Percentiles rank a stretch among this genome's conserved stretches.
Evolutionary conservation across 805 yeast genomes (phyloP).

Genomic region (Pichia paraexigua): DNA sequence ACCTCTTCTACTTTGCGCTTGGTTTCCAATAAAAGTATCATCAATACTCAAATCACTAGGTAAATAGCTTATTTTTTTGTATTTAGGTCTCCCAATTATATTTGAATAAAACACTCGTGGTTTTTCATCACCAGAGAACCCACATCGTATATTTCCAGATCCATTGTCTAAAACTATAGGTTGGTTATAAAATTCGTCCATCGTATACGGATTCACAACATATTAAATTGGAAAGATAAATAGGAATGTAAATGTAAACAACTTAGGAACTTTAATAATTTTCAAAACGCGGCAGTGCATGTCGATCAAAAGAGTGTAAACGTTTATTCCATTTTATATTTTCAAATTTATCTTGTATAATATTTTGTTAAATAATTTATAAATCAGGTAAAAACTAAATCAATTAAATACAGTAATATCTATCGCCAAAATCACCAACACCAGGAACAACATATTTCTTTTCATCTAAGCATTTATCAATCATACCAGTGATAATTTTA

Average conservation of each 20-base stretch:
- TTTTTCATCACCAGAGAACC: constrained; percentile 85
- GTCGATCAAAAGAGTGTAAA: too few species aligned
- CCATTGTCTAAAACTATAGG: constrained; percentile 81
- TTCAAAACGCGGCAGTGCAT: background rate
- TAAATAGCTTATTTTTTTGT: constrained; percentile 51
- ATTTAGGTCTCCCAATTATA: constrained; percentile 74
- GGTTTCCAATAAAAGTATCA: constrained; percentile 65
- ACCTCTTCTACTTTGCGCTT: constrained; percentile 73
- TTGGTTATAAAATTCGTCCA: constrained; percentile 43
- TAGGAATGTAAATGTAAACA: background rate
- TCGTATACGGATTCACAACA: background rate
- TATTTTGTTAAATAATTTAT: background rate
- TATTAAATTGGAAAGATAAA: background rate
- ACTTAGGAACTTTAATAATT: too few species aligned
- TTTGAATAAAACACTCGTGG: constrained; percentile 63
- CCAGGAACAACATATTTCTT: constrained; percentile 87
- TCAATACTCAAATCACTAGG: constrained; percentile 54
- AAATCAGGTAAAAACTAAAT: background rate
- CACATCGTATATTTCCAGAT: constrained; percentile 77
- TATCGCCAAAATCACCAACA: constrained; percentile 95
- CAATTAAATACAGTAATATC: constrained; percentile 79
- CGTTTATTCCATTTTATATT: too few species aligned
- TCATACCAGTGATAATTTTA: constrained; percentile 86
- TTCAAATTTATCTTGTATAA: too few species aligned
- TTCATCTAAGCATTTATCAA: constrained; percentile 82